Evolutionary conservation across 306 rosid species (phyloP).

Genomic region (Acmispon strigosus): DNA sequence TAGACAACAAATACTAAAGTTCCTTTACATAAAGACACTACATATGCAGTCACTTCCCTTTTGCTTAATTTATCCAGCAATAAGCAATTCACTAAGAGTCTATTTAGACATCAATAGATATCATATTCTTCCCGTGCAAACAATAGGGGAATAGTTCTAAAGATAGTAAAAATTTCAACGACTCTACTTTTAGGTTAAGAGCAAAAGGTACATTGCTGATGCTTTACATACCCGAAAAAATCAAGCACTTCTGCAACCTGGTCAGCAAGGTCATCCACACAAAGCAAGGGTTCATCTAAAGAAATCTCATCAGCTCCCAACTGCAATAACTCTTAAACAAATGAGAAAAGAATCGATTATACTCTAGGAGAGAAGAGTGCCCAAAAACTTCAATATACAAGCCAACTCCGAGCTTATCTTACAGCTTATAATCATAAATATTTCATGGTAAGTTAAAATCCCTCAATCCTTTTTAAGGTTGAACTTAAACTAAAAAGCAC

Average conservation of each 20-base stretch:
- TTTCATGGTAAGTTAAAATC: too few relatives aligned
- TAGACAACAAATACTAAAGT: neutral
- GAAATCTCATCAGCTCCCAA: constrained; percentile 87
- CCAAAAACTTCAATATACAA: neutral
- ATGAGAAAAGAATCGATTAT: constrained; percentile 28
- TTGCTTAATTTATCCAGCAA: neutral
- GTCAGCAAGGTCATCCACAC: constrained; percentile 77
- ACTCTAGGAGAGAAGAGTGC: neutral
- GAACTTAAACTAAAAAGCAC: neutral
- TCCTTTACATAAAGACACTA: neutral
- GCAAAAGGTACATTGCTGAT: neutral
- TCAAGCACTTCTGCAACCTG: constrained; percentile 88
- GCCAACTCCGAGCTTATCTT: neutral
- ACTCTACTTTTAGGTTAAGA: too few relatives aligned
- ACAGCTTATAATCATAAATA: neutral
- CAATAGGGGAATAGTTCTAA: too few relatives aligned
- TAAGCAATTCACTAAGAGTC: neutral
- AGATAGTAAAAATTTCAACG: too few relatives aligned
- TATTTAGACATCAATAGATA: neutral
- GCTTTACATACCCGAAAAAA: constrained; percentile 53
- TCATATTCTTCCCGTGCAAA: too few relatives aligned
- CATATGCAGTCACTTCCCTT: neutral
- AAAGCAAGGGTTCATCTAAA: constrained; percentile 67
- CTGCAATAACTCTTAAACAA: constrained; percentile 67
- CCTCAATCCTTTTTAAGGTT: neutral